A percentile compares a stretch with the other conserved stretches of the same genome.
These are phyloP conservation scores for Lentinula boryana DNA, from an alignment of 768 basidiomycete species.

Conservation along the genomic window DNA sequence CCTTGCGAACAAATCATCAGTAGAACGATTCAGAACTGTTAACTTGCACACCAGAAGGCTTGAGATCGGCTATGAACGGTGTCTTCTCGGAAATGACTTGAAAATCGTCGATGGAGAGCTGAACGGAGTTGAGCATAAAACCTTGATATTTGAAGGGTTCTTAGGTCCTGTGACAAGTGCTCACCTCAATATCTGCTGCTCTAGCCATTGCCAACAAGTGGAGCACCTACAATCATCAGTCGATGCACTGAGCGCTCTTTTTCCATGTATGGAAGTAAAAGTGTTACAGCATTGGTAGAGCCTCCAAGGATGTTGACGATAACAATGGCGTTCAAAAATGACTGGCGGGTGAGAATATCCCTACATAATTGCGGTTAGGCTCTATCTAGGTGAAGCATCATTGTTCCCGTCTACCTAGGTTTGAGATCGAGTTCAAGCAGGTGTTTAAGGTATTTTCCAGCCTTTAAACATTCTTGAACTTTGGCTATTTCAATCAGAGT, in stretches of 20 bases:
- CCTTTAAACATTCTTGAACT: slow-evolving; percentile 74
- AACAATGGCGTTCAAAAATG: slow-evolving; percentile 81
- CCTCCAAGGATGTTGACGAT: slow-evolving; percentile 79
- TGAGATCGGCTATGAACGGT: slow-evolving; percentile 82
- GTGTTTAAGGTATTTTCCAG: slow-evolving; percentile 69
- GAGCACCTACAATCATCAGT: slow-evolving; percentile 48
- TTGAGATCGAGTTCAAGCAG: slow-evolving; percentile 77
- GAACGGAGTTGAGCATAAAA: slow-evolving; percentile 13
- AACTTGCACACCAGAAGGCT: slow-evolving; percentile 29
- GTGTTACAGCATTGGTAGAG: slow-evolving; percentile 76
- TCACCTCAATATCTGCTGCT: slow-evolving; percentile 53
- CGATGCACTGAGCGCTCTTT: neutral
- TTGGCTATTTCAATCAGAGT: slow-evolving; percentile 46
- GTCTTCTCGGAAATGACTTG: slow-evolving; percentile 74
- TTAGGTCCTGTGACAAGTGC: neutral
- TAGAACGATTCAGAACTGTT: slow-evolving; percentile 5
- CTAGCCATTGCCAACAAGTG: slow-evolving; percentile 84
- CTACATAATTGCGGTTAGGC: slow-evolving; percentile 13
- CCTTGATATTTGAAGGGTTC: too few relatives aligned
- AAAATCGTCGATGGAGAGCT: slow-evolving; percentile 82
- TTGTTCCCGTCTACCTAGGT: slow-evolving; percentile 42
- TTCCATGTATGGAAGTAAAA: neutral
- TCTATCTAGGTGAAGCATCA: neutral
- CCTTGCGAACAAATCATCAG: slow-evolving; percentile 59
- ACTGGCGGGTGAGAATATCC: slow-evolving; percentile 52